These are phyloP conservation scores for Penicillium paxilli DNA, from an alignment of 495 filamentous ascomycete genomes.

Conservation along the genomic window DNA sequence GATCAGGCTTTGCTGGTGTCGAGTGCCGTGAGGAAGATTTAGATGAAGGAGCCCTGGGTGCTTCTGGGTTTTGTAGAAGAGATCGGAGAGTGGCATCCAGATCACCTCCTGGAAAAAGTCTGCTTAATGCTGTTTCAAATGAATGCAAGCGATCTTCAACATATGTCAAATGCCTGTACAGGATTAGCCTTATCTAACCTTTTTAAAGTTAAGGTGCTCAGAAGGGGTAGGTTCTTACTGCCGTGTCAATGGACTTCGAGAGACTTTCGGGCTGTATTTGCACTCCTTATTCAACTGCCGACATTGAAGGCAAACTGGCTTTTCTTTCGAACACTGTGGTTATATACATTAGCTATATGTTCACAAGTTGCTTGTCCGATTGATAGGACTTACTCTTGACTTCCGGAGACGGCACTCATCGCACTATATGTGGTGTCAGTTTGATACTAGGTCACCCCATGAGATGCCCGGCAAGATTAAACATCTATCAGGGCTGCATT, in stretches of 20 bases:
- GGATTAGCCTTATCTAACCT: constrained; percentile 7
- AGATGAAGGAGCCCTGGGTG: constrained; percentile 35
- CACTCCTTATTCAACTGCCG: constrained; percentile 46
- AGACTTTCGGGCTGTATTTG: constrained; percentile 50
- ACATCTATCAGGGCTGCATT: too few species aligned
- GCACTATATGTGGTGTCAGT: too few species aligned
- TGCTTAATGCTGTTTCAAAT: constrained; percentile 45
- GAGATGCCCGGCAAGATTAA: too few species aligned
- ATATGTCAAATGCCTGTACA: constrained; percentile 45
- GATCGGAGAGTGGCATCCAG: constrained; percentile 47
- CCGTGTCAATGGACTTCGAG: constrained; percentile 47
- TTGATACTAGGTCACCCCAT: too few species aligned
- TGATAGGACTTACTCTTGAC: constrained; percentile 38
- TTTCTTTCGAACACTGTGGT: constrained; percentile 49
- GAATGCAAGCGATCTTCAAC: constrained; percentile 49
- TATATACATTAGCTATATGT: constrained; percentile 4
- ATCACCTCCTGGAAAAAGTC: constrained; percentile 47
- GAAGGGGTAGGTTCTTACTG: constrained; percentile 33
- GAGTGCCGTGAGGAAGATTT: constrained; percentile 43
- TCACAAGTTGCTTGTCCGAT: background rate
- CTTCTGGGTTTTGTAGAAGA: constrained; percentile 42
- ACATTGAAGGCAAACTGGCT: constrained; percentile 45
- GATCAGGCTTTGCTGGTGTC: constrained; percentile 37
- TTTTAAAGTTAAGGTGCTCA: background rate
- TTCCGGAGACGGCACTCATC: constrained; percentile 52